A percentile compares a stretch with the other conserved stretches of the same genome.
Evolutionary conservation across 306 rosid genomes (phyloP).

Genomic region (Senna siamea): DNA sequence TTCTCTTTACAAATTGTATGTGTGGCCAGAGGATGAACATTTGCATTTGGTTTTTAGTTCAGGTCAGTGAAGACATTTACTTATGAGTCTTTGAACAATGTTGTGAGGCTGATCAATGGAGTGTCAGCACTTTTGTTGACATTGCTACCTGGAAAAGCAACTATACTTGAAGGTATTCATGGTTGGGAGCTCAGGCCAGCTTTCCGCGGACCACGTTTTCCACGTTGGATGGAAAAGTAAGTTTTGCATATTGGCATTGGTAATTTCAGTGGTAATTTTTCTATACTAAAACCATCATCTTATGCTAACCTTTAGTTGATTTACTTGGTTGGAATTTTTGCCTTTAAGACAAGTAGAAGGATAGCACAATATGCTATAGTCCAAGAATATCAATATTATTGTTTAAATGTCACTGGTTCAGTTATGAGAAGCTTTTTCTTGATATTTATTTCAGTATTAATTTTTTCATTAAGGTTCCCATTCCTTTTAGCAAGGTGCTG

Average conservation of each 20-base stretch:
- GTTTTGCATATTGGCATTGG: slow-evolving; percentile 22
- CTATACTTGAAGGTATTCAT: slow-evolving; percentile 83
- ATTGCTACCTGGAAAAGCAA: slow-evolving; percentile 74
- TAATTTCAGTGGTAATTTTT: slow-evolving; percentile 19
- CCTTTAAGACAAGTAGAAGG: neutral
- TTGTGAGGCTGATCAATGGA: slow-evolving; percentile 85
- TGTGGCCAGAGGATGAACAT: slow-evolving; percentile 15
- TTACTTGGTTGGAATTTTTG: neutral
- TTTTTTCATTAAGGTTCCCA: neutral
- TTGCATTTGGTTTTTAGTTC: slow-evolving; percentile 42
- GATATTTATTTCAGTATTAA: neutral
- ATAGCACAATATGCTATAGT: neutral
- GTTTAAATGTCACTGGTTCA: neutral
- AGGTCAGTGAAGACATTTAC: slow-evolving; percentile 93
- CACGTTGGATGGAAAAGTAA: slow-evolving; percentile 95
- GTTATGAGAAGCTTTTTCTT: slow-evolving; percentile 10
- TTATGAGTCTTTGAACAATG: slow-evolving; percentile 73
- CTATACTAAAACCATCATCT: neutral
- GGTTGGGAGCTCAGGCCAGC: slow-evolving; percentile 95
- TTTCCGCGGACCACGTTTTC: slow-evolving; percentile 85
- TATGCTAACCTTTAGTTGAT: slow-evolving; percentile 14
- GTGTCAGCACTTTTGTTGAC: slow-evolving; percentile 77
- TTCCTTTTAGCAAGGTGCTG: slow-evolving; percentile 4
- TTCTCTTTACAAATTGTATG: neutral
- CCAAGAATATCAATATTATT: neutral